Percentiles rank a stretch among this genome's conserved stretches.
These are phyloP conservation scores for Penicillium nordicum DNA, from an alignment of 2,329 filamentous ascomycete genomes.

Conservation along the genomic window DNA sequence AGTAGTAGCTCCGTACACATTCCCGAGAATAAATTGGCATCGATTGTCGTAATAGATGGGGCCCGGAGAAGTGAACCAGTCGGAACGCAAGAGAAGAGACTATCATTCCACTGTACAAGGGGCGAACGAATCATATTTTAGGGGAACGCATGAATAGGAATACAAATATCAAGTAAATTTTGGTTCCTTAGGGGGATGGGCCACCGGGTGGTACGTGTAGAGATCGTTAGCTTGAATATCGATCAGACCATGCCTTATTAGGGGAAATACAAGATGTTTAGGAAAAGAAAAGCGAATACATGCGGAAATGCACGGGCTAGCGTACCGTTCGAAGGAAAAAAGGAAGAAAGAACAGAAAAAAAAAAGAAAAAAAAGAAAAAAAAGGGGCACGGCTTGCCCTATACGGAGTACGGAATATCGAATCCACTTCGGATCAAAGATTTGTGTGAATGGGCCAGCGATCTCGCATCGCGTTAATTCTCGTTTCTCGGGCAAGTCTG, in stretches of 20 bases:
- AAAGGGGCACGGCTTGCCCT: not conserved
- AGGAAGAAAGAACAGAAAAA: not conserved
- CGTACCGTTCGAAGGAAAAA: not conserved
- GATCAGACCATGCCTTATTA: constrained; percentile 12
- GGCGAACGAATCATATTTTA: not conserved
- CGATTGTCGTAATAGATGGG: not conserved
- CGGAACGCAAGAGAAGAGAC: not conserved
- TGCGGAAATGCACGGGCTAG: constrained; percentile 5
- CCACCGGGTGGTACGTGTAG: constrained; percentile 6
- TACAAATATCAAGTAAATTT: not conserved
- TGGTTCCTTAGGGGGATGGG: not conserved
- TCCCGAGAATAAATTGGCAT: not conserved
- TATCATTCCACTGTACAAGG: not conserved
- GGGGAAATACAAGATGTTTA: not conserved
- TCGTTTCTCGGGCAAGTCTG: no score
- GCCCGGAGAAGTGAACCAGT: not conserved
- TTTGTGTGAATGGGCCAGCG: not conserved
- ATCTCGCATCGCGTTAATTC: constrained; percentile 1
- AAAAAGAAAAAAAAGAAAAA: not conserved
- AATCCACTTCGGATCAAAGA: not conserved
- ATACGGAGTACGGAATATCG: not conserved
- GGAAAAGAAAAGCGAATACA: not conserved
- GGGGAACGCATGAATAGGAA: not conserved
- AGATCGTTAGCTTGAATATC: constrained; percentile 9
- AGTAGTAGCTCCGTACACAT: not conserved